Conservation (phyloP, 2,329 filamentous ascomycete genomes). For the Fulvia fulva region DNA sequence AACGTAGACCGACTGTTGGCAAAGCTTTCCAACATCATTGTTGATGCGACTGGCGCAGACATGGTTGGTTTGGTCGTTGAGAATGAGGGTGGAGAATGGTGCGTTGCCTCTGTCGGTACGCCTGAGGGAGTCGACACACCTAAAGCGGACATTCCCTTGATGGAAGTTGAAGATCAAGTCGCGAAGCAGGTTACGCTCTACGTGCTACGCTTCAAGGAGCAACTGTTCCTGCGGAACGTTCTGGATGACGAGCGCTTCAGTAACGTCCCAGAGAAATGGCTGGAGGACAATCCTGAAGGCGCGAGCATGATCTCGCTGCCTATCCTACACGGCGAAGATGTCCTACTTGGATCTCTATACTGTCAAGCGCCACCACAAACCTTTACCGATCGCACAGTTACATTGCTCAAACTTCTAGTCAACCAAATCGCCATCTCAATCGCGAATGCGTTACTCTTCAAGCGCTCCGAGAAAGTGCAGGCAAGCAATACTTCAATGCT, state of each 20-base stretch:
- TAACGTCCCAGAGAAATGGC: constrained; percentile 65
- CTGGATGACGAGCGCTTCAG: constrained; percentile 73
- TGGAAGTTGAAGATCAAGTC: constrained; percentile 61
- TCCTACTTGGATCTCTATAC: constrained; percentile 69
- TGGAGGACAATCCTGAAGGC: constrained; percentile 63
- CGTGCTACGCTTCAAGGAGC: constrained; percentile 70
- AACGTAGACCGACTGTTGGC: constrained; percentile 71
- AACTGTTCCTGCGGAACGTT: constrained; percentile 69
- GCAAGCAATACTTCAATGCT: constrained; percentile 77
- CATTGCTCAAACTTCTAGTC: constrained; percentile 61
- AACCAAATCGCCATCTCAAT: constrained; percentile 69
- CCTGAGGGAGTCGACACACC: constrained; percentile 68
- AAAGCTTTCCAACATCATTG: constrained; percentile 76
- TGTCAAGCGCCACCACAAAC: constrained; percentile 70
- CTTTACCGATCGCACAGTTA: constrained; percentile 65
- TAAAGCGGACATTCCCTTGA: constrained; percentile 61
- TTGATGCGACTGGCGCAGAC: constrained; percentile 72
- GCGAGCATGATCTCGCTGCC: constrained; percentile 77
- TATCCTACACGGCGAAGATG: constrained; percentile 67
- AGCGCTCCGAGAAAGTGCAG: constrained; percentile 69
- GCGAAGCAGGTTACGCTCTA: constrained; percentile 74
- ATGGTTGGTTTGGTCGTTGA: constrained; percentile 71
- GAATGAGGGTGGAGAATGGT: constrained; percentile 63
- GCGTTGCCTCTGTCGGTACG: constrained; percentile 68
- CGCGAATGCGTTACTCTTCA: constrained; percentile 61